Percentiles rank a stretch among this genome's conserved stretches.
Conservation (phyloP, 495 filamentous ascomycete genomes). For the Endocarpon pusillum region DNA sequence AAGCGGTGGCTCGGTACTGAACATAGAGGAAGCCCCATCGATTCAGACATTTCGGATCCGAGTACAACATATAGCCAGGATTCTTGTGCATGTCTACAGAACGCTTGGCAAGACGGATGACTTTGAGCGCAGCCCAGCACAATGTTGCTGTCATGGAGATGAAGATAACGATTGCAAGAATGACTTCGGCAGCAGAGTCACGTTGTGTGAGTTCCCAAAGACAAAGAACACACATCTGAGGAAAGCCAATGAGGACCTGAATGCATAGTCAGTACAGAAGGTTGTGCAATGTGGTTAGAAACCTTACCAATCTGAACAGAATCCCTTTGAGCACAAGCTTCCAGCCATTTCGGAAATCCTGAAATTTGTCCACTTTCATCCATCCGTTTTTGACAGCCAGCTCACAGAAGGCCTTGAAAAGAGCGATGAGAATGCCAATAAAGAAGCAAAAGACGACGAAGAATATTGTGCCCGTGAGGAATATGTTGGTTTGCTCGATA, state of each 20-base stretch:
- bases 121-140: conserved; percentile 59
- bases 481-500: conserved; percentile 71
- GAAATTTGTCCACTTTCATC: conserved; percentile 62
- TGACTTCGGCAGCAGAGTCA: conserved; percentile 63
- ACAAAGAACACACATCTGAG: conserved; percentile 66
- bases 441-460: conserved; percentile 28
- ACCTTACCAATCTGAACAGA: conserved; percentile 50
- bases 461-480: conserved; percentile 65
- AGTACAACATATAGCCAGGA: conserved; percentile 78
- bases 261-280: neutral
- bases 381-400: conserved; percentile 40
- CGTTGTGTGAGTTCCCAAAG: conserved; percentile 68
- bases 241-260: conserved; percentile 61
- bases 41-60: conserved; percentile 66
- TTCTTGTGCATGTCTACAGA: conserved; percentile 72
- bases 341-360: conserved; percentile 74
- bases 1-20: conserved; percentile 78
- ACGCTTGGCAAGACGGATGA: conserved; percentile 59
- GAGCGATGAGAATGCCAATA: conserved; percentile 37
- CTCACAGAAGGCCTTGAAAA: conserved; percentile 60
- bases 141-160: conserved; percentile 55
- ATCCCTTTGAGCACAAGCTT: conserved; percentile 63
- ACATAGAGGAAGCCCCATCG: conserved; percentile 88
- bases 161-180: conserved; percentile 67
- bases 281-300: neutral